phyloP scores from a whole-genome alignment of 495 filamentous ascomycete genomes.

The Penicillium odoratum region DNA sequence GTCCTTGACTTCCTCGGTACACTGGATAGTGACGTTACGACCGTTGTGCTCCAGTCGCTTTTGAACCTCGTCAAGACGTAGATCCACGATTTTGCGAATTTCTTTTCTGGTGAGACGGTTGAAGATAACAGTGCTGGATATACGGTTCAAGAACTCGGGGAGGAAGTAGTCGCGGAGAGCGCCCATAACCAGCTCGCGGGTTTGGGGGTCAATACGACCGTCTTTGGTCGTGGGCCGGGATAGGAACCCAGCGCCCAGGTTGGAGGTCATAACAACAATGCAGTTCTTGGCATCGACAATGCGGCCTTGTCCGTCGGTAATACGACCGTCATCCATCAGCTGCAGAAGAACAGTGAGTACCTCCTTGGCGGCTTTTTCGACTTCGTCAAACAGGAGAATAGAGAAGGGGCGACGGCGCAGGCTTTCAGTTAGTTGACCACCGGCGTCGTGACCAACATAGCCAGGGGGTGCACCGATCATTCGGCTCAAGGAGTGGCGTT shows the following conservation, averaged over 20 bases:
- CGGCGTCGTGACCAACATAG: conserved; percentile 95
- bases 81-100: conserved; percentile 94
- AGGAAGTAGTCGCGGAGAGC: conserved; percentile 93
- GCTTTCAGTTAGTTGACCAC: conserved; percentile 92
- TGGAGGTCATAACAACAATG: conserved; percentile 99
- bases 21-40: conserved; percentile 75
- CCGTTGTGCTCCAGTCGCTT: conserved; percentile 77
- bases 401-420: conserved; percentile 94
- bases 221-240: conserved; percentile 71
- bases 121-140: conserved; percentile 95
- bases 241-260: conserved; percentile 93
- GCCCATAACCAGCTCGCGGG: conserved; percentile 82
- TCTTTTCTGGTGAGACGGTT: conserved; percentile 87
- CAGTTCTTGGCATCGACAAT: conserved; percentile 95
- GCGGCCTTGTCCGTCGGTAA: conserved; percentile 95
- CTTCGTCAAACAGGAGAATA: conserved; percentile 95
- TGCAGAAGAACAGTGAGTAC: conserved; percentile 94
- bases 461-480: conserved; percentile 98
- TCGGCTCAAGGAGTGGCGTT: conserved; percentile 90
- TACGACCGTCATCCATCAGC: conserved; percentile 98
- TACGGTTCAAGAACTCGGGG: conserved; percentile 97
- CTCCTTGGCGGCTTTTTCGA: conserved; percentile 98
- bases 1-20: conserved; percentile 80
- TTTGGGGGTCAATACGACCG: conserved; percentile 84
- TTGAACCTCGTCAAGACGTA: conserved; percentile 87